Evolutionary conservation across 78 protist species (phyloP).

Genomic region (Mantamonas sphyraenae): DNA sequence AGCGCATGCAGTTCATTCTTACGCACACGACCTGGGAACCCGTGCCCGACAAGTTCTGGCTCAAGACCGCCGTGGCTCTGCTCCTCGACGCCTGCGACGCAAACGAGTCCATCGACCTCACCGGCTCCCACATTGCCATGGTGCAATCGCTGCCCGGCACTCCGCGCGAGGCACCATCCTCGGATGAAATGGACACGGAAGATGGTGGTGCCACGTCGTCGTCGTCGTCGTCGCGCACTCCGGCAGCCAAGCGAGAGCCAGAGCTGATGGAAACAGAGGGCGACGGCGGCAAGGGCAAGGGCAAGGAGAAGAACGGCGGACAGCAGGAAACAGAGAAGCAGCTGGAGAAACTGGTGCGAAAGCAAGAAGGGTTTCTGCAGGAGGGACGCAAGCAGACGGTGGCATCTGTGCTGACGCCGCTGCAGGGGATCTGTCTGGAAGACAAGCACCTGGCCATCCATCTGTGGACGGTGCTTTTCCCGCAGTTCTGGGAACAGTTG

Average conservation of each 20-base stretch:
- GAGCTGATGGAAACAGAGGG: too few species aligned
- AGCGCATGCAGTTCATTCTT: too few species aligned
- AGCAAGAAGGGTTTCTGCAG: background rate
- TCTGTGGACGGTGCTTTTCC: constrained; percentile 8
- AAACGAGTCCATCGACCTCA: background rate
- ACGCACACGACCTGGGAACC: constrained; percentile 34
- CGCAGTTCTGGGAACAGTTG: constrained; percentile 7
- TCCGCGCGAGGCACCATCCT: too few species aligned
- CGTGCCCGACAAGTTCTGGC: constrained; percentile 17
- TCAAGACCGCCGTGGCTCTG: constrained; percentile 20
- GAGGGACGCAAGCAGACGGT: background rate
- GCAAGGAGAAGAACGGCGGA: too few species aligned
- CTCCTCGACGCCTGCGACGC: constrained; percentile 1
- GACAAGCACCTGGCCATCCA: background rate
- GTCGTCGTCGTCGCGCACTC: too few species aligned
- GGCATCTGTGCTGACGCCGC: constrained; percentile 5
- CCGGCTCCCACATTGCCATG: too few species aligned
- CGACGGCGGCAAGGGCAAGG: too few species aligned
- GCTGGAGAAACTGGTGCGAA: background rate
- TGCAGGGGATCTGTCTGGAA: constrained; percentile 16
- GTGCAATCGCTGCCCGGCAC: too few species aligned
- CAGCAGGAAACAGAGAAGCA: too few species aligned
- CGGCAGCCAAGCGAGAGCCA: too few species aligned
- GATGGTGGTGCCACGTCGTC: too few species aligned
- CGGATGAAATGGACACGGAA: too few species aligned